Percentiles rank a stretch among this genome's conserved stretches.
These are phyloP conservation scores for Hibiscus trionum DNA, from an alignment of 345 rosid genomes.

Conservation along the genomic window DNA sequence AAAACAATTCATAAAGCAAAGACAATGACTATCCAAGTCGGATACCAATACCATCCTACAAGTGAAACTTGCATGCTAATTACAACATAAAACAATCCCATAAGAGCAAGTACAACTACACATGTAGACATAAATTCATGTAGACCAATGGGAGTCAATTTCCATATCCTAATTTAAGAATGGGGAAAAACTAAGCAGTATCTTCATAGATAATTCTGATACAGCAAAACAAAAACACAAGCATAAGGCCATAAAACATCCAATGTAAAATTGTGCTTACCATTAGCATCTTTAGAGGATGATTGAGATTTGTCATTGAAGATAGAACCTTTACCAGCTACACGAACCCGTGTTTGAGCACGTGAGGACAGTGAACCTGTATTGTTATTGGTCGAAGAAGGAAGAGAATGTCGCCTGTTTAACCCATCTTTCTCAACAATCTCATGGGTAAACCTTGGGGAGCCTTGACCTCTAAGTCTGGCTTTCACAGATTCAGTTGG, in stretches of 20 bases:
- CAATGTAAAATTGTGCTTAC: too few species aligned
- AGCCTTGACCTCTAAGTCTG: constrained; percentile 63
- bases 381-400: too few species aligned
- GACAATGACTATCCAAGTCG: not conserved
- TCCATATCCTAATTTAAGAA: not conserved
- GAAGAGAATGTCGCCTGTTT: constrained; percentile 63
- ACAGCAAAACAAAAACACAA: too few species aligned
- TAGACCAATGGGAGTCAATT: not conserved
- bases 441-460: constrained; percentile 44
- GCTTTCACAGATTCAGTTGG: constrained; percentile 86
- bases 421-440: constrained; percentile 40
- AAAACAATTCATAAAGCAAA: not conserved
- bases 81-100: not conserved
- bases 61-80: not conserved
- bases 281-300: too few species aligned
- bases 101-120: not conserved
- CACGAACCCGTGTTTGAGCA: too few species aligned
- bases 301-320: too few species aligned
- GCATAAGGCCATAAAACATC: too few species aligned
- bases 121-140: not conserved
- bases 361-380: too few species aligned
- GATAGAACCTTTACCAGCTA: too few species aligned
- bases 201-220: not conserved
- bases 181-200: not conserved
- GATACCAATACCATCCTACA: not conserved